phyloP scores from a whole-genome alignment of 163 green algal species.

The Chlorella variabilis region DNA sequence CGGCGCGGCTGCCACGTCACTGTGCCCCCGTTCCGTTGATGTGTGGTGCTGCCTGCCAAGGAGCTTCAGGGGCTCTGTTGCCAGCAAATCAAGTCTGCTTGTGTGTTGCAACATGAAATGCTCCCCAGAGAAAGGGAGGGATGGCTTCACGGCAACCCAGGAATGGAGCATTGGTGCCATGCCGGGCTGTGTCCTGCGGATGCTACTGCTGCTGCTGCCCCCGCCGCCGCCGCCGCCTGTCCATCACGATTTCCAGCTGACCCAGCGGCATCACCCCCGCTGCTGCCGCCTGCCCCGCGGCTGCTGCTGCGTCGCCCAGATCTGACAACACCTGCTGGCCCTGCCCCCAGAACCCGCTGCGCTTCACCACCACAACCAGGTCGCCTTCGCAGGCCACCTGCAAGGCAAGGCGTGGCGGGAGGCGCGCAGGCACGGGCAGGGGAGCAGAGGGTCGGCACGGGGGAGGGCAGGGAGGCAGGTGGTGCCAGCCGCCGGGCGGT shows the following conservation, averaged over 20 bases:
- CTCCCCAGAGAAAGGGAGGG: too few relatives aligned
- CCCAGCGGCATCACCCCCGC: constrained; percentile 1
- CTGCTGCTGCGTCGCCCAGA: not conserved
- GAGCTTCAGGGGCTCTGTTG: too few relatives aligned
- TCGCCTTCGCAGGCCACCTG: constrained; percentile 22
- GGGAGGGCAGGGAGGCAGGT: too few relatives aligned
- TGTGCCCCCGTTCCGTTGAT: too few relatives aligned
- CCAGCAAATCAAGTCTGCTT: too few relatives aligned
- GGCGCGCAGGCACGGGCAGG: too few relatives aligned
- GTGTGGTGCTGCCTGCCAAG: too few relatives aligned
- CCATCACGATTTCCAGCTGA: constrained; percentile 23
- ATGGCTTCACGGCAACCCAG: too few relatives aligned
- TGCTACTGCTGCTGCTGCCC: not conserved
- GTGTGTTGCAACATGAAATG: too few relatives aligned
- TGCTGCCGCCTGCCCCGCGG: not conserved
- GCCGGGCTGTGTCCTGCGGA: too few relatives aligned
- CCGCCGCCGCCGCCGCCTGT: constrained; percentile 1
- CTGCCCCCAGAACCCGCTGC: constrained; percentile 27
- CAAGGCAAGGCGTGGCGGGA: not conserved
- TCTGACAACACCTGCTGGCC: constrained; percentile 1
- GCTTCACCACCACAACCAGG: constrained; percentile 10
- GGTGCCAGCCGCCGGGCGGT: too few relatives aligned
- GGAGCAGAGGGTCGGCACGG: not conserved
- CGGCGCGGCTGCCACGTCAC: too few relatives aligned
- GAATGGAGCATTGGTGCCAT: not conserved